These are phyloP conservation scores for Fusarium palustre DNA, from an alignment of 2,329 filamentous ascomycete species.

Conservation along the genomic window DNA sequence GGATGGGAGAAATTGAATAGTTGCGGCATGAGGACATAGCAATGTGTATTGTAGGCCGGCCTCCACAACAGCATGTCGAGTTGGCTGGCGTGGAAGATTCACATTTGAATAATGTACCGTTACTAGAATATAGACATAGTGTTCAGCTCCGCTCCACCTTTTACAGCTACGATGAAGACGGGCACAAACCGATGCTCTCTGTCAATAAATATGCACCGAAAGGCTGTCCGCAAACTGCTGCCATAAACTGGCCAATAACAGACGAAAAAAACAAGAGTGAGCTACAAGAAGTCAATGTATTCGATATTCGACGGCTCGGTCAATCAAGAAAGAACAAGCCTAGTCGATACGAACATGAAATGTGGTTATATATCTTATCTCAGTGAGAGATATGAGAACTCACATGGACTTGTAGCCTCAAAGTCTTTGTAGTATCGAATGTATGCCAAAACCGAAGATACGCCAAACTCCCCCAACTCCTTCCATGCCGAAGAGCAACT, in stretches of 20 bases:
- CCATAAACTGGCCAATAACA: too few relatives aligned
- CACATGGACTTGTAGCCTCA: background rate
- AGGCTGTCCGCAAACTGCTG: background rate
- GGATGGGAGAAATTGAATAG: background rate
- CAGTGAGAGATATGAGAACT: background rate
- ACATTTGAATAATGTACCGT: background rate
- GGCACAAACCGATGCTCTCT: background rate
- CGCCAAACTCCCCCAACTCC: slow-evolving; percentile 41
- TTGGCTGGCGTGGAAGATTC: background rate
- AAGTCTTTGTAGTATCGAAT: slow-evolving; percentile 24
- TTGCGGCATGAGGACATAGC: background rate
- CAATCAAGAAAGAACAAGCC: background rate
- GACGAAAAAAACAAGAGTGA: background rate
- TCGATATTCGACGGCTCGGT: background rate
- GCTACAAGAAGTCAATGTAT: background rate
- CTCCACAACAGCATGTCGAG: background rate
- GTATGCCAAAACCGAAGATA: slow-evolving; percentile 36
- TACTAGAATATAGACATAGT: background rate
- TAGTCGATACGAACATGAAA: background rate
- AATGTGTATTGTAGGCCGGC: background rate
- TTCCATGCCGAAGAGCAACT: slow-evolving; percentile 32
- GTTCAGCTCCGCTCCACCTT: too few relatives aligned
- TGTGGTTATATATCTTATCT: background rate
- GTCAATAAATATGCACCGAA: too few relatives aligned
- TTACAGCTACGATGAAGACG: too few relatives aligned